Evolutionary conservation across 2,329 filamentous ascomycete genomes (phyloP), one percentile per base, ranked within the genome.

Genomic region (Cryphonectria naterciae): DNA sequence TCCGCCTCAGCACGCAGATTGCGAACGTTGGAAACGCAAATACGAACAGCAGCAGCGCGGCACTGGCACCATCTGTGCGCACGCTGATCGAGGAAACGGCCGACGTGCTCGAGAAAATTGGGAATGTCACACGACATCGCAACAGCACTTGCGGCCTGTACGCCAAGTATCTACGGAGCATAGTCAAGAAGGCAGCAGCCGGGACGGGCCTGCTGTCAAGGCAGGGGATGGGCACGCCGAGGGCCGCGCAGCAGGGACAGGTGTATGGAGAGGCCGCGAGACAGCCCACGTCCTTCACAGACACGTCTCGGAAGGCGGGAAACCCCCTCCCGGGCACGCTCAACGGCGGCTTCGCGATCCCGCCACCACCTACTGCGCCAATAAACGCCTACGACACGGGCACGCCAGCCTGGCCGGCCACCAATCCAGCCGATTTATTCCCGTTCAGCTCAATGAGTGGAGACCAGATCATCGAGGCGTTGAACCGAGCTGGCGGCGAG

Each of bases 371-470:
- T 10, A 52, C 72, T 69, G 71, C 52, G 75, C 77, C 67, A 71
- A 73, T 1, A 73, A 75, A 6, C 43, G 77, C 58, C 70, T 78
- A 22, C 68, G 75, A 54, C 69, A 76, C 17, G 73, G 75, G 11
- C 76, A 79, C 13, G 68, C 77, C 17, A 8, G 74, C 77, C 22
- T 78, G 70, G 69, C 71, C 78, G 25, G 73, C 78, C 6, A 70
- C 84, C 11, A 86, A 84, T 83, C 77, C 83, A 0, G 64, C 71
- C 7, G 85, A 88, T 72, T 83, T 87, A 5, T 75, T 91, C 32
- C 88, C 89, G 35, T 91, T 92, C 77, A 91, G 89, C 2, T 83
- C 88, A 43, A 92, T 92, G 90, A 92, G 90, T 0, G 89, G 91
- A 70, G 86, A 91, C 70, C 89, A 92, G 76, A 90, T 92, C 63